These are phyloP conservation scores for Cadophora malorum DNA, from an alignment of 2,329 filamentous ascomycete species.

Conservation along the genomic window DNA sequence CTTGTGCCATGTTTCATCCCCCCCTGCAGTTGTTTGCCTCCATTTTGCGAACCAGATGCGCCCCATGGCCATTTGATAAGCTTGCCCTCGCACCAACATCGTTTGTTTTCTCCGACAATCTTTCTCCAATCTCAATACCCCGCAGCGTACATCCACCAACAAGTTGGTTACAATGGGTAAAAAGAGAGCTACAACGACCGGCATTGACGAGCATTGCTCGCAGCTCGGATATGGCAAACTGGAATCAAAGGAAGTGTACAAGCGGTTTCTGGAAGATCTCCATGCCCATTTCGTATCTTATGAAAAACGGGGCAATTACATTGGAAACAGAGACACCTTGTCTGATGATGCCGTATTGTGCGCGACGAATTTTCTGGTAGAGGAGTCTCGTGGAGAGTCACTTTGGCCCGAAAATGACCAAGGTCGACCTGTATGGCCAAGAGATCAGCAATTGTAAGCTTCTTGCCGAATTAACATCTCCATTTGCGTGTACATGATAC, in stretches of 20 bases:
- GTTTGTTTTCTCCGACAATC: too few relatives aligned
- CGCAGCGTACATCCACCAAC: not conserved
- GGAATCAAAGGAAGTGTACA: not conserved
- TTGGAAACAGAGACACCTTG: not conserved
- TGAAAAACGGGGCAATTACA: not conserved
- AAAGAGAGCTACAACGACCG: not conserved
- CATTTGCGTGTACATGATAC: not conserved
- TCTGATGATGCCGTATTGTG: not conserved
- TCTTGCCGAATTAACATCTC: not conserved
- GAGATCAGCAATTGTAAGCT: not conserved
- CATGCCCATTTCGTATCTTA: not conserved
- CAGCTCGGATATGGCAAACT: slow-evolving; percentile 2
- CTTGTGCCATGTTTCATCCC: not conserved
- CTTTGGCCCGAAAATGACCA: not conserved
- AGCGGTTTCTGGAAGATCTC: not conserved
- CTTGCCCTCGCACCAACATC: not conserved
- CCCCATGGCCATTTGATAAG: not conserved
- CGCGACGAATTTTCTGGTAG: not conserved
- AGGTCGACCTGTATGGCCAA: not conserved
- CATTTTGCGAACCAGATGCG: not conserved
- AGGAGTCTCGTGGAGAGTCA: slow-evolving; percentile 5
- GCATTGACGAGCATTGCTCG: not conserved
- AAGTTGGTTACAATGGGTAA: not conserved
- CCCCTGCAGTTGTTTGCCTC: not conserved
- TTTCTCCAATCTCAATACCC: not conserved